Evolutionary conservation across 2,329 filamentous ascomycete species (phyloP), one percentile per base, ranked within the genome.

Genomic region (Apiospora saccharicola): DNA sequence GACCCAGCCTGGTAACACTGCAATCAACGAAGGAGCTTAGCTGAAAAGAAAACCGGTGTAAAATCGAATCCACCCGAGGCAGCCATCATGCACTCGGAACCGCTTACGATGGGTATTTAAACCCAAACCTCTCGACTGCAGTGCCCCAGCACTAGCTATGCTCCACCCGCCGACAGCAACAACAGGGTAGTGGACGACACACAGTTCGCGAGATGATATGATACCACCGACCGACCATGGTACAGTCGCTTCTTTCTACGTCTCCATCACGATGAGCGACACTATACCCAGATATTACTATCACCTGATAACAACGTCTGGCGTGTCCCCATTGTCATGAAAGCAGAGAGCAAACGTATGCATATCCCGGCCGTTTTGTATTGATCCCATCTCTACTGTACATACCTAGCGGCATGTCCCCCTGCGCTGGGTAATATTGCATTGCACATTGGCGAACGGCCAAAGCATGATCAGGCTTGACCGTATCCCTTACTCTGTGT

Each of bases 1-100:
- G 3, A 22, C 37, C 12, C 53, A 61, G 53, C 53, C 12, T 30
- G 30, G 34, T 37, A 37, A 37, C 34, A 30, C 30, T 22, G 34
- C 19, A 41, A 64, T 64, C 30, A 12, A 41, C 34, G 57, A n/a
- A 34, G 34, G 57, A n/a, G 34, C 34, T 64, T 64, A 34, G 30
- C 57, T 64, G 57, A 19, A 64, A 41, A 5, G 57, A 64, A 34
- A 64, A 64, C 57, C 57, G 57, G 57, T 64, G 57, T 41, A 24
- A 22, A 41, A 64, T 64, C 34, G 57, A 64, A 41, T 41, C 34
- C 34, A 64, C 57, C 34, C 30, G 57, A 64, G 57, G 57, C 57
- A 64, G 57, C 57, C 57, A n/a, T 64, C 34, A 64, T 64, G 57
- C 57, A 64, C 57, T 64, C 19, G 57, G 57, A n/a, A 64, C 57